Evolutionary conservation across 2,329 filamentous ascomycete genomes (phyloP).

Genomic region (Chrysosporium keratinophilum): DNA sequence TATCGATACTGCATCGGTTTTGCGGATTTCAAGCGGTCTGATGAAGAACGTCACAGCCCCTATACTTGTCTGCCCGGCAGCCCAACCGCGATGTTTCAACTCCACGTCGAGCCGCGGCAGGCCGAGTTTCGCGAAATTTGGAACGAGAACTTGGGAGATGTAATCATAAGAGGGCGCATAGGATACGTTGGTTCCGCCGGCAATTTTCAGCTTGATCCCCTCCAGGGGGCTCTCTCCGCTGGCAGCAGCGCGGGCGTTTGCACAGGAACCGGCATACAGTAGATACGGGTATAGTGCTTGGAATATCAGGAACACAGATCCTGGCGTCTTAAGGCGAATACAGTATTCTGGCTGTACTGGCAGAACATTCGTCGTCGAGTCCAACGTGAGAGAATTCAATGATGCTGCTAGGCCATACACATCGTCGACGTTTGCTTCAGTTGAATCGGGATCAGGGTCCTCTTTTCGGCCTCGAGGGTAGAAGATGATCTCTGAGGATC

Average conservation of each 20-base stretch:
- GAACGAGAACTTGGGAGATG: conserved; percentile 45
- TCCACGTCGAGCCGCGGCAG: conserved; percentile 37
- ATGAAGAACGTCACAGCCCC: conserved; percentile 44
- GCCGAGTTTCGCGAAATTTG: conserved; percentile 43
- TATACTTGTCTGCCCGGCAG: conserved; percentile 35
- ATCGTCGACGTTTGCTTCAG: not conserved
- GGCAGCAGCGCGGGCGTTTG: conserved; percentile 2
- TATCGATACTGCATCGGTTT: not conserved
- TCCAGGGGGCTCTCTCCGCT: conserved; percentile 1
- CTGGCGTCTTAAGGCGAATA: conserved; percentile 41
- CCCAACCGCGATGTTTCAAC: conserved; percentile 46
- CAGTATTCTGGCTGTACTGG: conserved; percentile 26
- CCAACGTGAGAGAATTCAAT: conserved; percentile 7
- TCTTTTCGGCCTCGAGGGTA: conserved; percentile 18
- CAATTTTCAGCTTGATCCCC: conserved; percentile 37
- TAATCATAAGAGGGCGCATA: conserved; percentile 49
- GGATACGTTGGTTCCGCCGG: conserved; percentile 50
- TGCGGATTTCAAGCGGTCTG: conserved; percentile 28
- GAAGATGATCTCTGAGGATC: conserved; percentile 29
- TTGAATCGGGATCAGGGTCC: not conserved
- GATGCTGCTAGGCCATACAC: not conserved
- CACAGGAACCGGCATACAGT: conserved; percentile 34
- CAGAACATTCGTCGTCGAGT: not conserved
- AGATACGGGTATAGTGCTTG: conserved; percentile 52
- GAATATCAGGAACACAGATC: conserved; percentile 46